Conservation (phyloP, 2,329 filamentous ascomycete species). For the Aspergillus uvarum region DNA sequence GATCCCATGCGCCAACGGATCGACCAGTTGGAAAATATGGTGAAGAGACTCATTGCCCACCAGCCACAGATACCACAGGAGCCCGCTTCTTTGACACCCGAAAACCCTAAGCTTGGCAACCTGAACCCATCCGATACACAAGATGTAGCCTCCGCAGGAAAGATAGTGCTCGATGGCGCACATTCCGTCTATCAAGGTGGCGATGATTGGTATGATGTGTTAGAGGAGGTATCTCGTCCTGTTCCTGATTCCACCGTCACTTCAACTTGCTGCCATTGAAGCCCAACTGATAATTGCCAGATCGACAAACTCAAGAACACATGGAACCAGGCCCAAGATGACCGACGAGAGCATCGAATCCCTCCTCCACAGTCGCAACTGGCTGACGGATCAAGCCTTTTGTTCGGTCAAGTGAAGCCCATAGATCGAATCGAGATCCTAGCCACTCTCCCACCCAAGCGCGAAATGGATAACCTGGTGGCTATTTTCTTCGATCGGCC, state of each 20-base stretch:
- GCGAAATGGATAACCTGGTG: constrained; percentile 3
- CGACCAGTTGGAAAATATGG: constrained; percentile 9
- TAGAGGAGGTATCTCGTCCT: constrained; percentile 3
- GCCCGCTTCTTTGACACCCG: not conserved
- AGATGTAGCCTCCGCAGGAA: constrained; percentile 1
- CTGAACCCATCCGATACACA: not conserved
- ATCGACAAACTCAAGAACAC: constrained; percentile 10
- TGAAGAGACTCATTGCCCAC: constrained; percentile 8
- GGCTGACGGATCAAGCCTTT: constrained; percentile 10
- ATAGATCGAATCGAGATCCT: constrained; percentile 11
- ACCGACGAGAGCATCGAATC: not conserved
- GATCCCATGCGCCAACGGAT: constrained; percentile 9
- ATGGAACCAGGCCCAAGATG: constrained; percentile 4
- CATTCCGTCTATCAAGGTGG: constrained; percentile 9
- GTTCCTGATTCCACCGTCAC: no score
- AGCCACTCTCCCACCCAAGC: constrained; percentile 2
- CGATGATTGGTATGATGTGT: constrained; percentile 13
- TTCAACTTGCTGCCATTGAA: not conserved
- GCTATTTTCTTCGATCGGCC: constrained; percentile 4
- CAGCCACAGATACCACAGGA: not conserved
- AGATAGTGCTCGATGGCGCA: constrained; percentile 5
- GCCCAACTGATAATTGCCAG: not conserved
- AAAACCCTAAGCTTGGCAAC: not conserved
- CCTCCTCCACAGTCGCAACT: not conserved
- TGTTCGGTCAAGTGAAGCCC: constrained; percentile 11